phyloP scores from a whole-genome alignment of 176 grass and related monocot genomes.

The Luzula sylvatica region DNA sequence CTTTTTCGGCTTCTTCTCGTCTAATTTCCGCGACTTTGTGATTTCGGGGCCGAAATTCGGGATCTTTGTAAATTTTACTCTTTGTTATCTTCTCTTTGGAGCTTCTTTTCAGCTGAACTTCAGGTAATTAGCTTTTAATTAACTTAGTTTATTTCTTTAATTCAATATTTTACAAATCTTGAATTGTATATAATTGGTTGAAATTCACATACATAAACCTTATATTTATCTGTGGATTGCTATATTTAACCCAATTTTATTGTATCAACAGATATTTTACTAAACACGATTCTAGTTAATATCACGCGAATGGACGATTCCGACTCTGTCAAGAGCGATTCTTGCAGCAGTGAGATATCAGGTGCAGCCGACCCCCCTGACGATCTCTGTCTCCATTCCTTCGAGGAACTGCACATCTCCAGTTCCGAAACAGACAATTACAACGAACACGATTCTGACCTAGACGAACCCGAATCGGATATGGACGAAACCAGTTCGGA shows the following conservation, averaged over 20 bases:
- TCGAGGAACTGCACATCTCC: conserved; percentile 23
- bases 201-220: background rate
- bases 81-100: background rate
- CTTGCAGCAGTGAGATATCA: conserved; percentile 25
- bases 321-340: conserved; percentile 19
- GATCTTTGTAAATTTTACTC: background rate
- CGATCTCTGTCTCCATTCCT: conserved; percentile 22
- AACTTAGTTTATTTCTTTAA: background rate
- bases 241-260: too few species aligned
- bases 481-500: conserved; percentile 32
- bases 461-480: conserved; percentile 42
- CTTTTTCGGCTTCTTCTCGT: conserved; percentile 14
- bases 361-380: conserved; percentile 26
- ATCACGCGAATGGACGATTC: conserved; percentile 71
- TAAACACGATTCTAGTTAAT: background rate
- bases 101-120: background rate
- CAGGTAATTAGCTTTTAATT: conserved; percentile 11
- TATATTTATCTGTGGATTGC: too few species aligned
- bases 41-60: conserved; percentile 15
- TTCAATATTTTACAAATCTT: background rate
- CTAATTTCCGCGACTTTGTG: conserved; percentile 29
- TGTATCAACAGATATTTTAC: background rate
- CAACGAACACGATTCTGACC: conserved; percentile 28
- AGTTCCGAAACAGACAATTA: conserved; percentile 8
- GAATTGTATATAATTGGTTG: too few species aligned